Base-by-base conservation (phyloP, 2,329 filamentous ascomycete genomes). In the Alternaria brassicicola region DNA sequence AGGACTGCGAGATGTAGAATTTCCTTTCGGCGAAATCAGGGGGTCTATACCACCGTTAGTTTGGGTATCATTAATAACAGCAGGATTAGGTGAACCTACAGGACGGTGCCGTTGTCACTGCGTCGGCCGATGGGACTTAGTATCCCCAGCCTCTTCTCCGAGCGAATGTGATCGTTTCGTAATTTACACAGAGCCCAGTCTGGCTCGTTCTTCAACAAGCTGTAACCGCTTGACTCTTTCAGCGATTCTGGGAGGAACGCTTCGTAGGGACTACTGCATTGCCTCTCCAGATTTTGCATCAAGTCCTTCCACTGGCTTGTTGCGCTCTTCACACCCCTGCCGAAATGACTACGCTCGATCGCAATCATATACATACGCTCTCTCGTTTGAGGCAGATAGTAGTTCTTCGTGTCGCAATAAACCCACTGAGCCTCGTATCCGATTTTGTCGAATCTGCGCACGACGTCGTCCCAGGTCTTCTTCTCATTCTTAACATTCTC, bases 361-460 rank as follows among this genome's bases (percentile, higher is more conserved):
- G 78, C 80, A 1, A 81, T 71, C 78, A 82, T 80, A 52, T 82
- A 83, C 25, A 79, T 79, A 9, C 81, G 68, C 12, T 74, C 35
- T 50, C 71, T 31, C 0, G 88, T 92, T 52, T 94, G 91, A 0
- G 91, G 91, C 0, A 93, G 76, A 57, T 91, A 91, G 65, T 84
- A 92, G 3, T 89, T 76, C 69, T 92, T 92, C 0, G 87, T 89
- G 66, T 93, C 89, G 0, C 90, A 77, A 4, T 76, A 78, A 0
- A 81, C 63, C 46, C 80, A 81, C 0, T 71, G 68, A 1, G 83
- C 83, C 2, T 80, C 72, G 65, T 93, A 94, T 2, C 81, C 85
- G 35, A 86, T 80, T 0, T 75, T 69, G 1, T 77, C 57, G 71
- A 83, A 87, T 7, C 76, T 65, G 0, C 66, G 56, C n/a, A 78